Base-by-base conservation (phyloP, 345 rosid species). In the Lepidium africanum region DNA sequence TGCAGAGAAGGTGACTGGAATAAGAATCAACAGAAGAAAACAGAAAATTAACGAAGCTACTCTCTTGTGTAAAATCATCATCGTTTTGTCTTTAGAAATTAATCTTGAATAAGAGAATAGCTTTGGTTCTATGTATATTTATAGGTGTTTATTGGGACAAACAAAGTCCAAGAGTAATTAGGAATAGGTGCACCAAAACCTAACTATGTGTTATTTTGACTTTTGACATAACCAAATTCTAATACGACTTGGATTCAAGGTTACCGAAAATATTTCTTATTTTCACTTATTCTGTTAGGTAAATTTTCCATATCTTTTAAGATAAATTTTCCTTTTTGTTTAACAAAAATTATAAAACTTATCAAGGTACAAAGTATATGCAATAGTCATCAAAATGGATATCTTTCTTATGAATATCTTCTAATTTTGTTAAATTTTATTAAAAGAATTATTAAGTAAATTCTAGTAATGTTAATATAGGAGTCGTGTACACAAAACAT, bases 131-230 rank as follows among this genome's bases (percentile, higher is more conserved):
- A 49, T 49, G 46, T 41, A 52, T 73, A 73, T 59, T 23, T 66
- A 59, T 73, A 66, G 7, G 12, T 7, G 43, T 43, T 7, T 58
- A 45, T 57, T 27, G 10, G 50, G 77, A 59, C 42, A 51, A 66
- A 66, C 59, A 66, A 73, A 66, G 49, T 66, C 77, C 58, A 54
- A 63, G 69, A 63, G 36, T 55, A 33, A 67, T n/a, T n/a, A 8
- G 53, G 68, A 61, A 70, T 61, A 61, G 75, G 68, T 70, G 68
- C 60, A 70, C 75, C 67, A 61, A 52, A 70, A 60, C 67, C 62
- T 72, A 65, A 69, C 73, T 27, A 48, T 50, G 66, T 39, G 5
- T 39, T 59, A 17, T 15, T 69, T 69, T 69, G 76, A 72, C 76
- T 65, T 72, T 10, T 21, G 37, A 43, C 14, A 52, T 40, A 52